These are phyloP conservation scores for Lumnitzera racemosa DNA, from an alignment of 345 rosid species.

Conservation along the genomic window DNA sequence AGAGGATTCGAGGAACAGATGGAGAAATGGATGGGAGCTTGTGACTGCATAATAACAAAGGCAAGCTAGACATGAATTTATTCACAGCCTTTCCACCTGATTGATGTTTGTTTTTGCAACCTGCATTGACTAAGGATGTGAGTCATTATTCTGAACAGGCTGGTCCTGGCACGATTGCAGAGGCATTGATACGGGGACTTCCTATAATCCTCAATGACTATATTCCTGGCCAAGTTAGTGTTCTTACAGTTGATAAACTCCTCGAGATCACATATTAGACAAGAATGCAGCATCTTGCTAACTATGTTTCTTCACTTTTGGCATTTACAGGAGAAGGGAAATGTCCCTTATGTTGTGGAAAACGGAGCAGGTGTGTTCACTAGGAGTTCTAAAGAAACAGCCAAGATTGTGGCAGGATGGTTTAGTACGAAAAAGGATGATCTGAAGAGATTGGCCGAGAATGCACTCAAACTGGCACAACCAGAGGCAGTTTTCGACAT, in stretches of 20 bases:
- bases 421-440: constrained; percentile 67
- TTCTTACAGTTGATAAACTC: background rate
- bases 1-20: constrained; percentile 85
- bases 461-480: constrained; percentile 71
- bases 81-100: background rate
- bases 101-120: background rate
- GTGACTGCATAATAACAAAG: constrained; percentile 89
- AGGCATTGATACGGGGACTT: constrained; percentile 1
- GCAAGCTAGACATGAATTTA: constrained; percentile 17
- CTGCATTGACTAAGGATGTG: background rate
- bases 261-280: no score
- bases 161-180: constrained; percentile 85
- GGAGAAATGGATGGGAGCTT: constrained; percentile 99
- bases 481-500: constrained; percentile 93
- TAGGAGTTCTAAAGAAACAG: constrained; percentile 86
- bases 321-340: constrained; percentile 73
- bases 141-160: constrained; percentile 39
- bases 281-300: background rate
- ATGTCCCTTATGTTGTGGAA: constrained; percentile 89
- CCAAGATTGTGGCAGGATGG: constrained; percentile 77
- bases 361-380: constrained; percentile 92
- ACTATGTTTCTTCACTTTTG: no score
- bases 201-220: background rate
- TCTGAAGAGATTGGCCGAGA: constrained; percentile 51
- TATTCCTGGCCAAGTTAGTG: background rate